These are phyloP conservation scores for Aphanomyces invadans DNA, from an alignment of 352 stramenopile genomes.

Conservation along the genomic window DNA sequence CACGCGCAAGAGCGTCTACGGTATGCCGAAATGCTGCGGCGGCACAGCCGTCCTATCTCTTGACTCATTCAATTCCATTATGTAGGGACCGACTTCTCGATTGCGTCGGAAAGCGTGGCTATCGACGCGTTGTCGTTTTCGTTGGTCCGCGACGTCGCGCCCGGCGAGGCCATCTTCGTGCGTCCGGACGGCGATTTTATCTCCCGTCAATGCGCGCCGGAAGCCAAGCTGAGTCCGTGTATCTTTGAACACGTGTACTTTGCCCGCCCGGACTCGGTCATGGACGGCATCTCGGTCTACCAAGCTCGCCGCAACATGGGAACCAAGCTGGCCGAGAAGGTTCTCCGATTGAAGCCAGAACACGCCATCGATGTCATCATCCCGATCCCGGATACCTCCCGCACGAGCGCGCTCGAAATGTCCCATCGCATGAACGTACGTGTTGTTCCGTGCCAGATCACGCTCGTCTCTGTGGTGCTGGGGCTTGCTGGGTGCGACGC, in stretches of 20 bases:
- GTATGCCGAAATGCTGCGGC: slow-evolving; percentile 28
- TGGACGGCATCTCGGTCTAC: slow-evolving; percentile 98
- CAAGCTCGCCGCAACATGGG: slow-evolving; percentile 97
- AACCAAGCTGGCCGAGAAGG: slow-evolving; percentile 94
- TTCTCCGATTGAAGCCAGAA: slow-evolving; percentile 85
- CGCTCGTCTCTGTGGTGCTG: too few relatives aligned
- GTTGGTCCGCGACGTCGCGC: slow-evolving; percentile 91
- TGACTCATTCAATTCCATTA: neutral
- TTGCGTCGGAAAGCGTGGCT: slow-evolving; percentile 96
- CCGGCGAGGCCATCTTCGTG: slow-evolving; percentile 96
- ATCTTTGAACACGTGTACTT: slow-evolving; percentile 99
- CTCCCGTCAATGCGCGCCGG: slow-evolving; percentile 70
- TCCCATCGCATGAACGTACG: slow-evolving; percentile 57
- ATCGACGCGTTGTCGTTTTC: slow-evolving; percentile 98
- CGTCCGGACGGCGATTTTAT: slow-evolving; percentile 81
- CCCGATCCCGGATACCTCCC: slow-evolving; percentile 97
- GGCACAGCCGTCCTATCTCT: too few relatives aligned
- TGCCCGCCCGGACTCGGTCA: slow-evolving; percentile 97
- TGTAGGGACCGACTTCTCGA: slow-evolving; percentile 82
- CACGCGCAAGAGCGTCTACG: slow-evolving; percentile 68
- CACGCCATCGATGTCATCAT: slow-evolving; percentile 98
- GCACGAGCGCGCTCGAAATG: slow-evolving; percentile 92
- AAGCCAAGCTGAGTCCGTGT: slow-evolving; percentile 86
- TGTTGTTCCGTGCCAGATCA: neutral
- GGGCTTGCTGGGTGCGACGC: too few relatives aligned